Conservation (phyloP, 2,329 filamentous ascomycete species). For the Diplodia sapinea region DNA sequence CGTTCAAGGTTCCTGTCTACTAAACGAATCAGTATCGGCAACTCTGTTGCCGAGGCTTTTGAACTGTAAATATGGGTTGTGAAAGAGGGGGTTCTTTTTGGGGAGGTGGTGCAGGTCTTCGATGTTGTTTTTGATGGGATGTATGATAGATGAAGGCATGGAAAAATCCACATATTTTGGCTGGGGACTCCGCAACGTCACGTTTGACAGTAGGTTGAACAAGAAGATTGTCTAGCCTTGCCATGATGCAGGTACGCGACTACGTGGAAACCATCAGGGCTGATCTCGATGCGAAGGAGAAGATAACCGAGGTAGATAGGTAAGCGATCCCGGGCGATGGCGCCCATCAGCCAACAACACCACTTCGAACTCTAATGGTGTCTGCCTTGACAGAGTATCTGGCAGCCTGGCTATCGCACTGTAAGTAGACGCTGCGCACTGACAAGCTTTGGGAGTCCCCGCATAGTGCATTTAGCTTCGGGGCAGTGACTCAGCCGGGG, state of each 20-base stretch:
- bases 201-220: too few relatives aligned
- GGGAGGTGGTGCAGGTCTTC: not conserved
- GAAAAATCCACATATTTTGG: not conserved
- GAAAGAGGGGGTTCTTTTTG: not conserved
- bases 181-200: not conserved
- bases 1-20: slow-evolving; percentile 26
- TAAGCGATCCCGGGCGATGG: not conserved
- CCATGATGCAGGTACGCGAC: not conserved
- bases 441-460: too few relatives aligned
- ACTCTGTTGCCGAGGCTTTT: not conserved
- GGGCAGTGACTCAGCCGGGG: not conserved
- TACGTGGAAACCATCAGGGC: not conserved
- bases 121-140: not conserved
- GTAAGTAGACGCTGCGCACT: too few relatives aligned
- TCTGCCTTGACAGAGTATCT: too few relatives aligned
- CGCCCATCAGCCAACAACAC: not conserved
- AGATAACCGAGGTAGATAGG: not conserved
- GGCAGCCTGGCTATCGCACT: too few relatives aligned
- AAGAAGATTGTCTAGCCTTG: too few relatives aligned
- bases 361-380: too few relatives aligned
- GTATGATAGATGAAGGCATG: not conserved
- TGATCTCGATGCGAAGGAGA: not conserved
- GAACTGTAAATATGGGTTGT: not conserved
- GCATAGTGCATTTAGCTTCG: not conserved
- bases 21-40: slow-evolving; percentile 18